Conservation (phyloP, 2,329 filamentous ascomycete species). For the Claviceps sp. region DNA sequence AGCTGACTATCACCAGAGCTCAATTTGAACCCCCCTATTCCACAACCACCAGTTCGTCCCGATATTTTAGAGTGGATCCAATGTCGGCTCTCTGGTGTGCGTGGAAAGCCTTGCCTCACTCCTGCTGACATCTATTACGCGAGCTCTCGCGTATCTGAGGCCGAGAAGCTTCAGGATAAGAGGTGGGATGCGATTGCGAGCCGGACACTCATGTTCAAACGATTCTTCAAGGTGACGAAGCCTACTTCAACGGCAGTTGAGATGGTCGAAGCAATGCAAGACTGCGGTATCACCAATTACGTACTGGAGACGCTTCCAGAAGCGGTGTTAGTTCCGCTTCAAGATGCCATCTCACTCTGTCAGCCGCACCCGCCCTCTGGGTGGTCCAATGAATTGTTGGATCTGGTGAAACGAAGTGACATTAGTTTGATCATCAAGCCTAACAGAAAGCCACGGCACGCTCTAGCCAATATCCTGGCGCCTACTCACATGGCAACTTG, state of each 20-base stretch:
- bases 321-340: conserved; percentile 64
- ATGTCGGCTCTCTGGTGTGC: conserved; percentile 26
- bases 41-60: conserved; percentile 20
- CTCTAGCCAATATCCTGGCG: conserved; percentile 28
- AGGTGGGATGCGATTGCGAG: conserved; percentile 41
- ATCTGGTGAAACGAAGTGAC: conserved; percentile 70
- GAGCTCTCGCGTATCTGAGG: conserved; percentile 21
- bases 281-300: conserved; percentile 50
- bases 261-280: conserved; percentile 61
- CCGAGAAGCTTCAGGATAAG: conserved; percentile 21
- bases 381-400: conserved; percentile 60
- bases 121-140: conserved; percentile 32
- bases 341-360: conserved; percentile 72
- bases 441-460: conserved; percentile 15
- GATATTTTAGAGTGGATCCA: conserved; percentile 43
- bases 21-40: conserved; percentile 18
- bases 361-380: conserved; percentile 67
- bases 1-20: conserved; percentile 15
- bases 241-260: conserved; percentile 39
- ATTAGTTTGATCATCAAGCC: conserved; percentile 52
- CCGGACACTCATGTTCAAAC: conserved; percentile 55
- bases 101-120: conserved; percentile 25
- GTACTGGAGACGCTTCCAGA: conserved; percentile 77
- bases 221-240: conserved; percentile 48
- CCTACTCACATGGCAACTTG: conserved; percentile 53